Conservation (phyloP, 192 early-diverging fungal species). For the Jimgerdemannia lactiflua region DNA sequence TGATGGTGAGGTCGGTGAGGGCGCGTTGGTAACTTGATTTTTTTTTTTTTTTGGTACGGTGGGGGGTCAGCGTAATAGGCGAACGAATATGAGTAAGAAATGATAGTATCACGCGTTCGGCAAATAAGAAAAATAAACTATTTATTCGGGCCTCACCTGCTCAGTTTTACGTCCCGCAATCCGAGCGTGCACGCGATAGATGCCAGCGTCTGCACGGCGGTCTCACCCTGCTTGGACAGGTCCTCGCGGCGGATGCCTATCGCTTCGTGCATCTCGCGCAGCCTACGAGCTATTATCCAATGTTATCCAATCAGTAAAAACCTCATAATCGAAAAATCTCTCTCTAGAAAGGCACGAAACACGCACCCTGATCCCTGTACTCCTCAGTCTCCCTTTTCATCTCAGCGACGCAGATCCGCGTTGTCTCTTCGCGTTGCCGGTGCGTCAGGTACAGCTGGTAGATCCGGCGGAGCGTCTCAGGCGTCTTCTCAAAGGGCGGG, state of each 20-base stretch:
- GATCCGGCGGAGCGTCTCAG: neutral
- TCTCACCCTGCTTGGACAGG: neutral
- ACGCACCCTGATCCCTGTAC: neutral
- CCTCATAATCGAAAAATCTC: too few species aligned
- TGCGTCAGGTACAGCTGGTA: neutral
- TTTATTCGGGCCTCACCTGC: neutral
- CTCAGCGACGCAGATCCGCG: neutral
- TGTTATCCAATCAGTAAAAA: too few species aligned
- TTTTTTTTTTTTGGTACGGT: too few species aligned
- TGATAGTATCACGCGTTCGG: too few species aligned
- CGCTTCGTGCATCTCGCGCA: neutral
- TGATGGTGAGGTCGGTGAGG: too few species aligned
- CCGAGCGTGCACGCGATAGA: neutral
- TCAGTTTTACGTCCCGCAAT: neutral
- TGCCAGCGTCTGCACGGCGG: neutral
- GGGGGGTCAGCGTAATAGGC: too few species aligned
- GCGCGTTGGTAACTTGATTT: too few species aligned
- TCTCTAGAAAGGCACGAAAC: neutral
- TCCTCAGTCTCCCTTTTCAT: neutral
- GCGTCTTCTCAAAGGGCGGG: neutral
- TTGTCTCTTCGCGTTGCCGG: neutral
- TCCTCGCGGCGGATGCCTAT: neutral
- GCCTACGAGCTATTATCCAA: neutral
- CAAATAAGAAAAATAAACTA: too few species aligned
- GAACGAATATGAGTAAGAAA: too few species aligned